phyloP scores from a whole-genome alignment of 2,329 filamentous ascomycete species.

The Curvularia sp. region DNA sequence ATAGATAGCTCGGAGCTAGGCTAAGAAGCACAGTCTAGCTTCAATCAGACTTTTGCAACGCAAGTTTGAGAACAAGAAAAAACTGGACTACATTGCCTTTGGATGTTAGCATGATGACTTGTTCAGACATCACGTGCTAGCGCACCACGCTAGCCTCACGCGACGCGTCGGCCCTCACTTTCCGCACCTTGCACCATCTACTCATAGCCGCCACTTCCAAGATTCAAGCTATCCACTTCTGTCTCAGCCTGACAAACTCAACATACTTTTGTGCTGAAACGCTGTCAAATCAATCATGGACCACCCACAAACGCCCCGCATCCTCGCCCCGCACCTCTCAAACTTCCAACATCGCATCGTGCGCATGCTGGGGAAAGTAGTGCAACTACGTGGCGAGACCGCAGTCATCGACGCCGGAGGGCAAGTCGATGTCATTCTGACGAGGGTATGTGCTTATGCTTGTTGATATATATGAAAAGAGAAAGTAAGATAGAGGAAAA shows the following conservation, averaged over 20 bases:
- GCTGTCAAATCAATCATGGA: conserved; percentile 31
- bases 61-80: too few species aligned
- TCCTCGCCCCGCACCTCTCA: conserved; percentile 80
- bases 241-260: not conserved
- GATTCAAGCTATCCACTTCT: not conserved
- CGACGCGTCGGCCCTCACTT: conserved; percentile 18
- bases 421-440: conserved; percentile 74
- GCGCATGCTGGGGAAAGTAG: conserved; percentile 84
- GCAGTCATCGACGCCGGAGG: conserved; percentile 83
- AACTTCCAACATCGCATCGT: conserved; percentile 75
- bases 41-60: too few species aligned
- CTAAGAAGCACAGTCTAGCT: too few species aligned
- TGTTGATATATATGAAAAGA: not conserved
- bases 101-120: not conserved
- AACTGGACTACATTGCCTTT: too few species aligned
- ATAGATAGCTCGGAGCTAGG: too few species aligned
- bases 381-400: conserved; percentile 78
- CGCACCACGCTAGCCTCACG: conserved; percentile 17
- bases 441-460: conserved; percentile 62
- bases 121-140: conserved; percentile 14
- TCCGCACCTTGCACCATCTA: not conserved
- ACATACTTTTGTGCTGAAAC: not conserved
- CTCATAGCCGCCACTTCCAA: not conserved
- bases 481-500: not conserved
- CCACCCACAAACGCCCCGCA: conserved; percentile 70